These are phyloP conservation scores for Mycena latifolia DNA, from an alignment of 768 basidiomycete genomes.

Conservation along the genomic window DNA sequence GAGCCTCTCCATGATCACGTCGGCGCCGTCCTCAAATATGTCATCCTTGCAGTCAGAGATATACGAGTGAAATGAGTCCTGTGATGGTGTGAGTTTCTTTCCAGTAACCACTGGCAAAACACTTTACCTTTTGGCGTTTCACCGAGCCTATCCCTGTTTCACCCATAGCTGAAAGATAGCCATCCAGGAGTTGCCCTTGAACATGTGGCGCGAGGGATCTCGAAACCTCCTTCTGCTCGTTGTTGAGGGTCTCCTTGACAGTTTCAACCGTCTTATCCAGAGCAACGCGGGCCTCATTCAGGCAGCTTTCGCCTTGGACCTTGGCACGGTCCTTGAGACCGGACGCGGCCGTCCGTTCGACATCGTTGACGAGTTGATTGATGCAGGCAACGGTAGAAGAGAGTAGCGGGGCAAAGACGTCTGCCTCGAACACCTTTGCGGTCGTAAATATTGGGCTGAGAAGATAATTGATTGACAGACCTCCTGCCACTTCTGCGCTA, in stretches of 20 bases:
- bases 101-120: neutral
- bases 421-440: constrained; percentile 62
- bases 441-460: neutral
- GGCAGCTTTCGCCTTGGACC: constrained; percentile 63
- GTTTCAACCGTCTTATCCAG: constrained; percentile 60
- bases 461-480: constrained; percentile 10
- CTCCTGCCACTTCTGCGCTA: constrained; percentile 68
- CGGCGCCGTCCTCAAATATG: constrained; percentile 66
- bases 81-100: constrained; percentile 12
- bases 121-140: constrained; percentile 66
- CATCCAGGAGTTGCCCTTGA: constrained; percentile 60
- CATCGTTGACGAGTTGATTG: constrained; percentile 59
- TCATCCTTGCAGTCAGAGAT: constrained; percentile 58
- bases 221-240: constrained; percentile 71
- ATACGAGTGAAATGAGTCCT: constrained; percentile 64
- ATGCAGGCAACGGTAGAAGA: constrained; percentile 50
- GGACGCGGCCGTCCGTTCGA: constrained; percentile 62
- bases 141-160: constrained; percentile 70
- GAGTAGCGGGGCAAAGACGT: constrained; percentile 66
- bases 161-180: constrained; percentile 66
- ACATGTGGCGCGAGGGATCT: constrained; percentile 69
- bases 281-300: constrained; percentile 64
- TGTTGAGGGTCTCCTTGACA: constrained; percentile 63
- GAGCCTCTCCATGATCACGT: constrained; percentile 62
- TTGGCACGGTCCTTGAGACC: constrained; percentile 66